Evolutionary conservation across 805 yeast genomes (phyloP), one percentile per base, ranked within the genome.

Genomic region (Zygotorulaspora danielsina): DNA sequence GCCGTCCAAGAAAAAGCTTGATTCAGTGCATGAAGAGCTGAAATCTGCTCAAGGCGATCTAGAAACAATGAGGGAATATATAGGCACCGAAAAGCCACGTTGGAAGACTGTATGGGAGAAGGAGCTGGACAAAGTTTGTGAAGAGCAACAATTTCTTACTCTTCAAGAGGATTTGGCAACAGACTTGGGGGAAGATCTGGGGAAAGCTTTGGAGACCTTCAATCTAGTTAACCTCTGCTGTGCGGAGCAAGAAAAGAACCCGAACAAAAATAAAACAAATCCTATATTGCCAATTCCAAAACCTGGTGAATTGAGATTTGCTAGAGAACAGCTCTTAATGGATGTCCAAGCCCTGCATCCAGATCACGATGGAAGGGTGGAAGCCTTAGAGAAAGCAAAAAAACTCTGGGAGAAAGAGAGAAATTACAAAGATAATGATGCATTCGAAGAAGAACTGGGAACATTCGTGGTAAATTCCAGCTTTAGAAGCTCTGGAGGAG

Each of bases 51-150:
- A 74, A 39, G 34, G 52, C 0, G 72, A 73, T 12, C 68, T 90
- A 30, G 61, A 61, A 1, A 61, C 61, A 2, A 73, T 88, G 72
- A 70, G 73, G n/a, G 64, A 64, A 4, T 87, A 76, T 53, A 80
- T 93, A 27, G 53, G 62, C 1, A 67, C 69, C 4, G 97, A 88
- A 55, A 84, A 84, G 48, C 81, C 88, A 5, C 78, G 77, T 21
- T 88, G 97, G 96, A 84, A 85, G 56, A 76, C 76, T 49, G 81
- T 86, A 6, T 90, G 98, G 97, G 96, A 89, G 57, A 68, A 81
- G 4, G 96, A 88, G 56, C 72, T 93, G 40, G 93, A 87, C 45
- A 81, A 81, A 25, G 90, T 93, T 10, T 83, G 95, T 48, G 95
- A 87, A 54, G 97, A 89, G 55, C 97, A 93, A 60, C 94, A 90